Conservation (phyloP, 345 rosid species). For the Hibiscus mutabilis region DNA sequence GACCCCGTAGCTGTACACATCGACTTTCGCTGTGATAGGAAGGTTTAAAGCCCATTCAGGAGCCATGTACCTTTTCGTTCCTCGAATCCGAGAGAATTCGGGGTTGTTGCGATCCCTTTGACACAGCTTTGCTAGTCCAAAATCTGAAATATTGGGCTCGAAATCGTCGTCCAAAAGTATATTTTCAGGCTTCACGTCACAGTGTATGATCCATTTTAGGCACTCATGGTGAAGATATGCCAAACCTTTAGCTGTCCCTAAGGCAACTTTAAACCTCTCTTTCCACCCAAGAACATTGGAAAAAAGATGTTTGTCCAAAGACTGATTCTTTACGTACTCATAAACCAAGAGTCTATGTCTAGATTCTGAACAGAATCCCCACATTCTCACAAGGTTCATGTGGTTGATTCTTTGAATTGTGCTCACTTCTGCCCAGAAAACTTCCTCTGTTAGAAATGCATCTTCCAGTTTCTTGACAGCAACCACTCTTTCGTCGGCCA, state of each 20-base stretch:
- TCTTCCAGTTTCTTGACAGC: slow-evolving; percentile 49
- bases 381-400: slow-evolving; percentile 47
- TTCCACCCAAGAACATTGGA: slow-evolving; percentile 35
- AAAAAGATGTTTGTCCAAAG: slow-evolving; percentile 43
- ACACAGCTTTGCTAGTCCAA: slow-evolving; percentile 44
- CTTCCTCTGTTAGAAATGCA: slow-evolving; percentile 35
- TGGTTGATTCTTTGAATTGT: slow-evolving; percentile 47
- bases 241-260: slow-evolving; percentile 51
- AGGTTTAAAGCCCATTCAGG: slow-evolving; percentile 28
- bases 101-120: slow-evolving; percentile 14
- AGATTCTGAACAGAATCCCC: slow-evolving; percentile 44
- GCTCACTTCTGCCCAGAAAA: slow-evolving; percentile 47
- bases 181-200: slow-evolving; percentile 61
- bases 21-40: slow-evolving; percentile 36
- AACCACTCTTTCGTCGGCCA: slow-evolving; percentile 32
- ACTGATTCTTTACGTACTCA: slow-evolving; percentile 40
- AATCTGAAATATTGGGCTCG: slow-evolving; percentile 48
- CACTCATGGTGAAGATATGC: slow-evolving; percentile 62
- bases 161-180: slow-evolving; percentile 40
- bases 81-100: slow-evolving; percentile 25
- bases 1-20: slow-evolving; percentile 37
- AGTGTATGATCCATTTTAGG: slow-evolving; percentile 50
- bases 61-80: slow-evolving; percentile 31
- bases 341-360: slow-evolving; percentile 38
- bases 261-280: slow-evolving; percentile 42